Evolutionary conservation across 2,329 filamentous ascomycete species (phyloP), one percentile per base, ranked within the genome.

Genomic region (Stachybotrys elegans): DNA sequence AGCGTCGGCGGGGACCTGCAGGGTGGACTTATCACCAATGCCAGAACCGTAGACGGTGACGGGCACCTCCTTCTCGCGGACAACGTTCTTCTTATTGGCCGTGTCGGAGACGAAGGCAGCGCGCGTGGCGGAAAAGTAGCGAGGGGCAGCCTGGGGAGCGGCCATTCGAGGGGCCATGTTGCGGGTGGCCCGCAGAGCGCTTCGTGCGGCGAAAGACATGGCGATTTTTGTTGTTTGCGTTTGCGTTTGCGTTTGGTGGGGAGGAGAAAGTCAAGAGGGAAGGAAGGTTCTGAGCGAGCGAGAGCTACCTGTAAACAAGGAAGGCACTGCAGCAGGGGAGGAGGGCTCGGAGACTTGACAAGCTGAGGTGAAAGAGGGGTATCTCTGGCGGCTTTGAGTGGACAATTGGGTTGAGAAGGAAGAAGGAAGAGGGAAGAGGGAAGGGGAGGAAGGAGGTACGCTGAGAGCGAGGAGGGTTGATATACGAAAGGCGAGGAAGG

Each of bases 1-100:
- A 46, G 69, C 67, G 32, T 49, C 57, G 31, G 66, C 61, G 34
- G 69, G 60, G 34, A 81, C 76, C 39, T 73, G 73, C 45, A 81
- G 76, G 45, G 69, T 78, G 63, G 72, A 75, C 61, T 77, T 74
- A 56, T 78, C 76, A 45, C 73, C 75, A 52, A 76, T 60, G 43
- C 65, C 63, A 36, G 59, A 53, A 40, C 58, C 63, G 60, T 79
- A 81, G 53, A 77, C 66, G 19, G 76, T 76, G 44, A 79, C 75
- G 22, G 76, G 75, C 14, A 81, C 65, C 56, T 79, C 74, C 52
- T 74, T 75, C 66, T 80, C 76, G 50, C 71, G 72, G 49, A 80
- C 72, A 12, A 77, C 73, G 46, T 72, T 74, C 53, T 69, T 73
- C 59, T 72, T 76, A 50, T 65, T 67, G 35, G 59, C 48, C n/a